Evolutionary conservation across 1,284 basidiomycete species (phyloP).

Genomic region (Rhodotorula sp.): DNA sequence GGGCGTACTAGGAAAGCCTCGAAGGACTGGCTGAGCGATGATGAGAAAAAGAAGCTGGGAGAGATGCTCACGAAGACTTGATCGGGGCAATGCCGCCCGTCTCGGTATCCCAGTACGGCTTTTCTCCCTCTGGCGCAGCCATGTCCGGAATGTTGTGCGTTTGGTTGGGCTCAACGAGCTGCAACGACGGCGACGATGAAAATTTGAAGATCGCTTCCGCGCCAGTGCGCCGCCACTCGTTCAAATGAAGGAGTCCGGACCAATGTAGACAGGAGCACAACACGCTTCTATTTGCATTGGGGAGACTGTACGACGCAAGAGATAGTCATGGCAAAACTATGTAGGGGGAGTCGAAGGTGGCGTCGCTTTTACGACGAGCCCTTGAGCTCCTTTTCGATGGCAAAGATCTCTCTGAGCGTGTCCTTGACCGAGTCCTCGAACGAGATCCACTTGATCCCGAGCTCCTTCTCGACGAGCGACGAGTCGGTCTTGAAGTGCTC

Average conservation of each 20-base stretch:
- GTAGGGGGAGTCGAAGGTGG: background rate
- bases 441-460: constrained; percentile 55
- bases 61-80: constrained; percentile 64
- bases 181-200: background rate
- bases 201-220: background rate
- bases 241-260: background rate
- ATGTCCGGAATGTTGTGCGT: background rate
- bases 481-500: constrained; percentile 44
- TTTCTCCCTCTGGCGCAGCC: background rate
- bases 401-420: constrained; percentile 42
- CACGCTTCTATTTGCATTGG: background rate
- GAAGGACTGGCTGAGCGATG: background rate
- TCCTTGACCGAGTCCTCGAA: constrained; percentile 54
- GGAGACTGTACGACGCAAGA: too few species aligned
- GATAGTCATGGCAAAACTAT: background rate
- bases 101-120: constrained; percentile 48
- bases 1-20: background rate
- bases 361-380: background rate
- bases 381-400: constrained; percentile 28
- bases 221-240: background rate
- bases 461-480: constrained; percentile 52
- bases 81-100: constrained; percentile 58
- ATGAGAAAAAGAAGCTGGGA: background rate
- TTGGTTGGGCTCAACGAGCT: background rate
- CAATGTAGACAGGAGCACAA: background rate